A percentile compares a stretch with the other conserved stretches of the same genome.
These are phyloP conservation scores for Malus sylvestris DNA, from an alignment of 306 rosid species.

Conservation along the genomic window DNA sequence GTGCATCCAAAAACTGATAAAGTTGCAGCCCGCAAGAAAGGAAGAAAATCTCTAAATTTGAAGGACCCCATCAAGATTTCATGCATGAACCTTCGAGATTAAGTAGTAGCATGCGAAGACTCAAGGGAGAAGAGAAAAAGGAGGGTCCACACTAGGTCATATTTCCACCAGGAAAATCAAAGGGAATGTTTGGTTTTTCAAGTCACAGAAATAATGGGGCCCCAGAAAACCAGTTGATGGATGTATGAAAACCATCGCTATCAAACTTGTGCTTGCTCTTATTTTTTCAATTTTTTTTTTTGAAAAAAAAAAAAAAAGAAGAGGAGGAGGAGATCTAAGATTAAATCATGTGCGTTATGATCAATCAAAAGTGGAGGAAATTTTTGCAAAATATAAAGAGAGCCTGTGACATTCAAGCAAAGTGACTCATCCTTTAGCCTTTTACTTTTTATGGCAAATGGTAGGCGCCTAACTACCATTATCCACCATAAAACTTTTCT, in stretches of 20 bases:
- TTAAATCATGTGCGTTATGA: slow-evolving; percentile 15
- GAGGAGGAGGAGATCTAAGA: background rate
- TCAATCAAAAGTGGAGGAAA: slow-evolving; percentile 13
- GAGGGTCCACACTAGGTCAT: slow-evolving; percentile 9
- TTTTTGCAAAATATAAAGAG: background rate
- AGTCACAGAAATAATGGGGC: background rate
- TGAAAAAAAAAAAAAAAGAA: background rate
- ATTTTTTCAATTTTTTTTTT: background rate
- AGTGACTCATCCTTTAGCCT: background rate
- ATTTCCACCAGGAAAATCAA: background rate
- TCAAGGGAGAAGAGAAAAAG: background rate
- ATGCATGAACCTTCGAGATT: slow-evolving; percentile 28
- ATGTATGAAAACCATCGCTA: background rate
- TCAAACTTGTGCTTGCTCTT: slow-evolving; percentile 10
- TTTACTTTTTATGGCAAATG: background rate
- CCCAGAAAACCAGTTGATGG: background rate
- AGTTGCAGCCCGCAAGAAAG: background rate
- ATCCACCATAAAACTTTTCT: background rate
- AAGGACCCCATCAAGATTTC: slow-evolving; percentile 22
- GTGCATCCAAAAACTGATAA: background rate
- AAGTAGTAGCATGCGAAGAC: background rate
- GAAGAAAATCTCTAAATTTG: background rate
- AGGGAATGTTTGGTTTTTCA: background rate
- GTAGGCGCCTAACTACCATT: slow-evolving; percentile 22
- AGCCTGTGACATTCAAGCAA: background rate